Conservation (phyloP, 805 yeast species). For the Schizosaccharomyces lindneri region DNA sequence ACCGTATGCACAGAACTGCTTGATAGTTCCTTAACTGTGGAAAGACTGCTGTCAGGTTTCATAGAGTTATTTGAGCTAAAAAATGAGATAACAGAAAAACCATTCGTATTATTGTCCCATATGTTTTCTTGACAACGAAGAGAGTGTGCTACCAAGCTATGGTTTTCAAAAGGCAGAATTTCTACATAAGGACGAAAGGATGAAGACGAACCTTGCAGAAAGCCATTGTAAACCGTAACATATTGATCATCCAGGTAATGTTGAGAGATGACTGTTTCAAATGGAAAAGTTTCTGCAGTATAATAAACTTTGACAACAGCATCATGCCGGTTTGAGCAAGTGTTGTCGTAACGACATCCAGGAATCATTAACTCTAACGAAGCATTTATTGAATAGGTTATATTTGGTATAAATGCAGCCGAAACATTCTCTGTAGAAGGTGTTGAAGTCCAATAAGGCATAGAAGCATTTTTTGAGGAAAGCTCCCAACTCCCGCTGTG, state of each 20-base stretch:
- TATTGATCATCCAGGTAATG: conserved; percentile 60
- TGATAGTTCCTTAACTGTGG: too few relatives aligned
- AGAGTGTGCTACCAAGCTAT: background rate
- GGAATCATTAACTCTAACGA: conserved; percentile 58
- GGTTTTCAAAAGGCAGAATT: conserved; percentile 10
- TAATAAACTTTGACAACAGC: conserved; percentile 50
- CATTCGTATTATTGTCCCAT: background rate
- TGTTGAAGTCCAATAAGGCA: background rate
- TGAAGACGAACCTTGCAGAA: conserved; percentile 20
- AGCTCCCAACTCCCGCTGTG: background rate
- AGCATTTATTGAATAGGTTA: conserved; percentile 51
- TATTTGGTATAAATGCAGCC: conserved; percentile 31
- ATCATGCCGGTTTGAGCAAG: conserved; percentile 48
- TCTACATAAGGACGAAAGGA: conserved; percentile 21
- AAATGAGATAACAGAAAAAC: background rate
- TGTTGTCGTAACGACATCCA: conserved; percentile 45
- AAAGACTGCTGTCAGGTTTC: too few relatives aligned
- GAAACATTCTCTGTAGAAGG: background rate
- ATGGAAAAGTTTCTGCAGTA: conserved; percentile 18
- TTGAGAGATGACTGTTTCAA: conserved; percentile 37
- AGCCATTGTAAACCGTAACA: conserved; percentile 53
- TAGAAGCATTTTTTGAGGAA: background rate
- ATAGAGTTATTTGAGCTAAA: too few relatives aligned
- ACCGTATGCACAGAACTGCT: too few relatives aligned
- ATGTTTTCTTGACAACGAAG: background rate